Evolutionary conservation across 306 rosid genomes (phyloP), one percentile per base, ranked within the genome.

Genomic region (Begonia fuchsioides): DNA sequence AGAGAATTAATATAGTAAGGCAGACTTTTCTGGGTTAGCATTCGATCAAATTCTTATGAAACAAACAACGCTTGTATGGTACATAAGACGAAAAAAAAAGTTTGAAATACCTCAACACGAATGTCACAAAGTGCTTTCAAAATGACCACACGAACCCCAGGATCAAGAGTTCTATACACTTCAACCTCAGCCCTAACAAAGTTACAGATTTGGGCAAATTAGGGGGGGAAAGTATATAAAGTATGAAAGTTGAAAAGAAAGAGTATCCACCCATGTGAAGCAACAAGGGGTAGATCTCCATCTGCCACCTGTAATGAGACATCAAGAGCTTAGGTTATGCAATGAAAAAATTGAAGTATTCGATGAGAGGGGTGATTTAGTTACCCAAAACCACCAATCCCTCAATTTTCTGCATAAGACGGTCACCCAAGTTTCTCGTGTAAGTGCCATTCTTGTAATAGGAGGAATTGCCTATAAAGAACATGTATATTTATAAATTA

Each of bases 321-420:
- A 62, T 10, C 69, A 58, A 48, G 35, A 3, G 35, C 35, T 26
- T 26, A 26, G 7, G 7, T 26, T 5, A 26, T 26, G 35, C 35
- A 26, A 6, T 4, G 35, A 26, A 6, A 26, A 26, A 26, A 26
- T 26, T 26, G 35, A 26, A 26, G 35, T 8, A 26, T 26, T 26
- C 7, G 35, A 60, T 49, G 18, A 57, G 55, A 54, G 51, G 56
- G 56, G 51, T 43, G 49, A 55, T 54, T 17, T 39, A 56, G n/a
- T 71, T 86, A 92, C 99, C 99, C 99, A 92, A 67, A 77, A 92
- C 99, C 99, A 92, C 99, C 99, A 92, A 54, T 86, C 99, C 72
- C 94, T 83, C 75, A 92, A 72, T 80, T 92, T 92, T 70, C 99
- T 71, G 77, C 99, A 92, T 59, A 92, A 76, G 47, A 86, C 88